Evolutionary conservation across 2,329 filamentous ascomycete genomes (phyloP), one percentile per base, ranked within the genome.

Genomic region (Keithomyces neogunnii): DNA sequence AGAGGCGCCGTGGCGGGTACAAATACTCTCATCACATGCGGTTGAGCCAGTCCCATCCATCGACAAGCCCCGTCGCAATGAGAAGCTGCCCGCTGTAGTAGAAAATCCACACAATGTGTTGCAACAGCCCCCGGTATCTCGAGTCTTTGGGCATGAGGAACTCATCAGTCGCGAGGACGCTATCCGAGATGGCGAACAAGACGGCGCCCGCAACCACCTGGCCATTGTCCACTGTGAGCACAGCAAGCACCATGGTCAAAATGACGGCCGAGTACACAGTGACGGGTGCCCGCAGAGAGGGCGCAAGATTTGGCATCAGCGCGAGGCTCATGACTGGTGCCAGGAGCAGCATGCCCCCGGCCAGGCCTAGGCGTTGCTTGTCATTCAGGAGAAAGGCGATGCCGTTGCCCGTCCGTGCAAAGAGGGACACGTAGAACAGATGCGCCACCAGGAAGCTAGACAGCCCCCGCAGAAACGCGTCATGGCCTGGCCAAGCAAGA

Each of bases 51-150:
- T 50, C 43, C 48, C 43, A 40, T n/a, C 35, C 49, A 26, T 47
- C 30, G 35, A 47, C 49, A 11, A 55, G 13, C 3, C 54, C 54
- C 8, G 33, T 32, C 4, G 59, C 56, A 48, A 69, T 69, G n/a
- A 65, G 53, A 3, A 64, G 39, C 54, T 69, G 68, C 1, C 66
- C 68, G 9, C 47, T 53, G 51, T 68, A 70, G 51, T 70, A 69
- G 13, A 69, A 52, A 1, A 58, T 42, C 68, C 68, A 70, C 28
- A 69, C 66, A 0, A 60, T 56, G 49, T 63, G 57, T 48, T 64
- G 64, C 63, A 69, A 66, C 60, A 58, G 63, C 2, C 45, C 46
- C 1, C 59, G 59, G 40, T 61, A 56, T 9, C 13, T 28, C n/a
- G 63, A 65, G 5, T 48, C 46, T 0, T 50, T 29, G 8, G 59